These are phyloP conservation scores for Lepidopterella palustris DNA, from an alignment of 495 filamentous ascomycete genomes.

Conservation along the genomic window DNA sequence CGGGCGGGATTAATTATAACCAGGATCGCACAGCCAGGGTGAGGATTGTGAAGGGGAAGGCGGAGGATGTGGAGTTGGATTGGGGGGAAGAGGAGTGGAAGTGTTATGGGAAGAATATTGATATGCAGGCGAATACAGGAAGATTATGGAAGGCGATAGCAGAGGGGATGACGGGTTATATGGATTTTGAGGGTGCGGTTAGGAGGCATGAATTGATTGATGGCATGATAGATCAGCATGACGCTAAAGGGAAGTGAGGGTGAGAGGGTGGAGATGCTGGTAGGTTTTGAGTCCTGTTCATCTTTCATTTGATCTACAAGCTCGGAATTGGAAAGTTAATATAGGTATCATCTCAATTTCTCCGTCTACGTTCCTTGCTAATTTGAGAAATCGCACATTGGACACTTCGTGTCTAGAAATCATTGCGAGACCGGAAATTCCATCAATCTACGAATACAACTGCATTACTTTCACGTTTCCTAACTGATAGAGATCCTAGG, in stretches of 20 bases:
- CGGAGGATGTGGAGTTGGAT: neutral
- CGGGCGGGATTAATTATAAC: neutral
- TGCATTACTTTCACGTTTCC: no score
- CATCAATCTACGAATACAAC: no score
- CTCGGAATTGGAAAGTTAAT: no score
- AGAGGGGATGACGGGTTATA: neutral
- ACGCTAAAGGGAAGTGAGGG: neutral
- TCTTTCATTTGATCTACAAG: no score
- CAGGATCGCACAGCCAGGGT: neutral
- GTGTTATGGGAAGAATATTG: neutral
- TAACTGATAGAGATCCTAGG: no score
- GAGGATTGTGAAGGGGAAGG: neutral
- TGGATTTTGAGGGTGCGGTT: conserved; percentile 4
- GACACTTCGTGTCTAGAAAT: no score
- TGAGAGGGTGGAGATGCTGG: neutral
- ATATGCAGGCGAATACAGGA: neutral
- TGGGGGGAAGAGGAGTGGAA: neutral
- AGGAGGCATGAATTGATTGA: conserved; percentile 5
- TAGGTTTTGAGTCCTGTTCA: no score
- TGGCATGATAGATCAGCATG: neutral
- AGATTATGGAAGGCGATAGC: conserved; percentile 4
- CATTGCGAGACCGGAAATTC: no score
- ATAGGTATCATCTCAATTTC: no score
- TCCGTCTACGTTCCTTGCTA: no score
- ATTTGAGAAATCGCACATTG: no score